Base-by-base conservation (phyloP, 768 basidiomycete genomes). In the Galerina marginata region DNA sequence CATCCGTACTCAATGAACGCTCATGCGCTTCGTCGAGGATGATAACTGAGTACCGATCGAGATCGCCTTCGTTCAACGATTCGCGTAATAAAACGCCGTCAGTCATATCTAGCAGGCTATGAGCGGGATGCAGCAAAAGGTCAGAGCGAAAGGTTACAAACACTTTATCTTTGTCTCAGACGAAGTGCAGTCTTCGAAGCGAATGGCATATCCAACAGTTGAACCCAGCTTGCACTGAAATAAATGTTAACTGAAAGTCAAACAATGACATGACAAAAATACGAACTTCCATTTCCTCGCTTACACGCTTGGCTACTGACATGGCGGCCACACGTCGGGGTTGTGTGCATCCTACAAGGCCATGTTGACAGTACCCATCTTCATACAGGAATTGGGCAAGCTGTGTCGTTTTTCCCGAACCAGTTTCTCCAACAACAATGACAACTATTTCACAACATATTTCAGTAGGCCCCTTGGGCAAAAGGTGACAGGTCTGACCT, bases 21-120 rank as follows among this genome's bases (percentile, higher is more conserved):
- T 99, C 97, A 73, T 99, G 97, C 2, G 97, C 97, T 78, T 99
- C 97, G 69, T 99, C 97, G n/a, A 99, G 83, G 64, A 99, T 98
- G 70, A 99, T 93, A 65, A 96, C 91, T 60, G 91, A 96, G 71
- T 99, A 99, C 55, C 94, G 83, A 74, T 99, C 97, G 29, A 99
- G 78, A 72, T 99, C 97, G n/a, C 96, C 95, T 74, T 99, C 97
- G 65, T 99, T 99, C 42, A 99, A 76, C 0, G 97, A 99, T 74
- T 99, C 97, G 69, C 96, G 90, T n/a, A 99, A 86, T 9, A 99
- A 81, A 2, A 99, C 95, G 79, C 97, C 97, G 65, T 99, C 97
- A 2, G 97, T 99, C 97, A 99, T 98, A 71, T 95, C 96, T 97
- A 58, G 10, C 2, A 54, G 36, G 23, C 16, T 11, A 44, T 67